These are phyloP conservation scores for Sugiyamaella americana DNA, from an alignment of 805 yeast species.

Conservation along the genomic window DNA sequence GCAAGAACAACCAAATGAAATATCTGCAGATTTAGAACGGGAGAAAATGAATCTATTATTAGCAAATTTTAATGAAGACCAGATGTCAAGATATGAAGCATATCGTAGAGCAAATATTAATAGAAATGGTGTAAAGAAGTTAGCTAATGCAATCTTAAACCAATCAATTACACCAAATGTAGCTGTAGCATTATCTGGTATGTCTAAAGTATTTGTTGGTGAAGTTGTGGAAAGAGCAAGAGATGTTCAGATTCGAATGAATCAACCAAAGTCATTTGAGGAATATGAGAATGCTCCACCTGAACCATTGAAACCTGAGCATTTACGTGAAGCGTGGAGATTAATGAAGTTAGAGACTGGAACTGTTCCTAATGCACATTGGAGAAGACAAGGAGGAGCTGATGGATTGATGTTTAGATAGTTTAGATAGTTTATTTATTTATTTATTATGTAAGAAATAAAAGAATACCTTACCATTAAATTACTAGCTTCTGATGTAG, in stretches of 20 bases:
- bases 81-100: conserved; percentile 80
- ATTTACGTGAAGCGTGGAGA: conserved; percentile 85
- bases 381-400: conserved; percentile 67
- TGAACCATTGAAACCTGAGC: conserved; percentile 70
- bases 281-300: conserved; percentile 21
- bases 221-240: conserved; percentile 80
- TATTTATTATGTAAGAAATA: too few species aligned
- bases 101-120: conserved; percentile 73
- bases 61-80: conserved; percentile 70
- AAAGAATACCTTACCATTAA: too few species aligned
- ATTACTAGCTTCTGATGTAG: too few species aligned
- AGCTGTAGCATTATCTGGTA: conserved; percentile 76
- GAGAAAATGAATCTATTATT: conserved; percentile 46
- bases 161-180: conserved; percentile 76
- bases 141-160: conserved; percentile 71
- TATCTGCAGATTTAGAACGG: conserved; percentile 24
- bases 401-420: conserved; percentile 66
- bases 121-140: conserved; percentile 69
- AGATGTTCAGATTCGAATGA: conserved; percentile 54
- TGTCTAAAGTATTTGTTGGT: conserved; percentile 84
- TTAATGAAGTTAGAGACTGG: conserved; percentile 62
- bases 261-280: conserved; percentile 26
- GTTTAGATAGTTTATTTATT: background rate
- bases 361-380: conserved; percentile 53
- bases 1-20: conserved; percentile 1